Conservation (phyloP, 495 filamentous ascomycete species). For the Achaetomiella virescens region DNA sequence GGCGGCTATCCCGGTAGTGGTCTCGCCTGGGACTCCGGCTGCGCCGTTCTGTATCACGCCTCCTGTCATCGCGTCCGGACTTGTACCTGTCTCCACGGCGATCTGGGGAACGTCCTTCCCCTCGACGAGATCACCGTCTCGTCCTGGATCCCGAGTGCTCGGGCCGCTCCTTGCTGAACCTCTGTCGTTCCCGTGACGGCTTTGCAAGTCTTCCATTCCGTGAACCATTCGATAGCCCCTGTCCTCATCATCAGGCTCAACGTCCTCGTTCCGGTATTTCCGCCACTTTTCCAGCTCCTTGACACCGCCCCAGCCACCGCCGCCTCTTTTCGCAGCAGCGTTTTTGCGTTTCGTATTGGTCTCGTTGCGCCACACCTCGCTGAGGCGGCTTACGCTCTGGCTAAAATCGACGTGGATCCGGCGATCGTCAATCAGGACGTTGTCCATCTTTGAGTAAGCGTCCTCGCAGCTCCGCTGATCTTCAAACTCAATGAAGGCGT, state of each 20-base stretch:
- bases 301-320: slow-evolving; percentile 89
- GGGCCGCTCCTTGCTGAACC: slow-evolving; percentile 4
- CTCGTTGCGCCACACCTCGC: slow-evolving; percentile 81
- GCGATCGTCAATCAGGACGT: slow-evolving; percentile 92
- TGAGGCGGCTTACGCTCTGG: slow-evolving; percentile 86
- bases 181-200: slow-evolving; percentile 33
- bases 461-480: slow-evolving; percentile 88
- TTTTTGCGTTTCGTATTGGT: slow-evolving; percentile 77
- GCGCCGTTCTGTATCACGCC: slow-evolving; percentile 22
- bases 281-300: slow-evolving; percentile 78
- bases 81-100: slow-evolving; percentile 11
- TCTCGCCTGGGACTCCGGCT: slow-evolving; percentile 38
- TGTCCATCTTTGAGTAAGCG: slow-evolving; percentile 98
- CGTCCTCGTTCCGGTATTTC: slow-evolving; percentile 75
- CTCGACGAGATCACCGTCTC: slow-evolving; percentile 7
- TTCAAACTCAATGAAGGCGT: slow-evolving; percentile 96
- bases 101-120: slow-evolving; percentile 11
- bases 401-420: slow-evolving; percentile 98
- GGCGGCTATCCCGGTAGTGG: slow-evolving; percentile 19
- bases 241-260: slow-evolving; percentile 33
- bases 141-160: slow-evolving; percentile 1
- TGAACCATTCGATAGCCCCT: slow-evolving; percentile 74
- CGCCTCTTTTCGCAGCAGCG: slow-evolving; percentile 45
- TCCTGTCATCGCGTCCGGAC: slow-evolving; percentile 15
- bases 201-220: slow-evolving; percentile 61